Evolutionary conservation across 805 yeast species (phyloP), one percentile per base, ranked within the genome.

Genomic region (Pichia exigua): DNA sequence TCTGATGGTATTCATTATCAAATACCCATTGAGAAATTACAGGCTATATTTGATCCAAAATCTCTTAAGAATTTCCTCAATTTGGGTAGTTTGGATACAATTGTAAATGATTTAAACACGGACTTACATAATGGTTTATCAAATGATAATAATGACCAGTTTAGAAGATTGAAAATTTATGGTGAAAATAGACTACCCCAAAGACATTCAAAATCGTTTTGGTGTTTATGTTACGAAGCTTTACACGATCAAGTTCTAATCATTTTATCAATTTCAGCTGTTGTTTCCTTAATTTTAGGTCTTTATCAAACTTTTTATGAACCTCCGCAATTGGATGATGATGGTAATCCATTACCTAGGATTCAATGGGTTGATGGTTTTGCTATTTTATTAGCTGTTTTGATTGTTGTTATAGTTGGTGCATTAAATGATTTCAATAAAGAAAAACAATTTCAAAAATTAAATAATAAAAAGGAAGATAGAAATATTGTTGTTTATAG

Each of bases 281-380:
- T 89, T 2, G 80, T 94, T 4, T 90, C 98, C 0, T 75, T 94
- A 47, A 92, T 95, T 0, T 71, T 94, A 47, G 99, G 99, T 0
- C 73, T 94, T 9, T 94, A 94, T 65, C 95, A 94, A 68, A 83
- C 95, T 2, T 85, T 90, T 70, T 96, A 95, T 42, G 87, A 86
- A 57, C 90, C 85, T 0, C 74, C 87, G 0, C 81, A 80, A 62
- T 78, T 78, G 60, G 97, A 92, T 65, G 81, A 78, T 7, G 87
- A 88, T 57, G 96, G 96, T 27, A 74, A 80, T 22, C 73, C 80
- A 21, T 66, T 82, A 50, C 97, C 97, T 18, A 79, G 82, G 61
- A 95, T 94, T 32, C 96, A 92, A 61, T 94, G 98, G 97, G 96
- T 95, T 46, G 99, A 94, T 73, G 99, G 99, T 59, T 96, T 91